Evolutionary conservation across 2,329 filamentous ascomycete species (phyloP).

Genomic region (Colletotrichum plurivorum): DNA sequence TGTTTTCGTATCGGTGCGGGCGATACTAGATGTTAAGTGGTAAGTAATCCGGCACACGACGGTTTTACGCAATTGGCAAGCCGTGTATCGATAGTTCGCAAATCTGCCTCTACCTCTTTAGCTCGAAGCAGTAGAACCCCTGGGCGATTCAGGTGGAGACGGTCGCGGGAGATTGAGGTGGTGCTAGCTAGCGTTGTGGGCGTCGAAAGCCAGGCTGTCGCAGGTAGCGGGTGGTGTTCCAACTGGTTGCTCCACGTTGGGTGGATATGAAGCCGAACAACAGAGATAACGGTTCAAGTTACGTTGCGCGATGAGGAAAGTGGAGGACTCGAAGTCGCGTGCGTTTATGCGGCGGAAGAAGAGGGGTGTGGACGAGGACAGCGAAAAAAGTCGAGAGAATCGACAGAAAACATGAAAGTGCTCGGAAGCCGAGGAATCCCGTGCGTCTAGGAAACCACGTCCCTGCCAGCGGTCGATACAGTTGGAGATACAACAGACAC

Average conservation of each 20-base stretch:
- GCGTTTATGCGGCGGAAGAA: background rate
- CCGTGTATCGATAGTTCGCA: conserved; percentile 34
- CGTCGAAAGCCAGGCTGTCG: conserved; percentile 33
- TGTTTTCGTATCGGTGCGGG: too few species aligned
- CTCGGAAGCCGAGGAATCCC: conserved; percentile 25
- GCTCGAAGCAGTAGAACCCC: background rate
- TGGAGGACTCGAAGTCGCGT: background rate
- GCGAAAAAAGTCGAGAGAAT: conserved; percentile 8
- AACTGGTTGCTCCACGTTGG: conserved; percentile 33
- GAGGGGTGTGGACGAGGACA: background rate
- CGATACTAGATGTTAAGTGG: too few species aligned
- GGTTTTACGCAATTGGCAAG: conserved; percentile 8
- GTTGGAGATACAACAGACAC: background rate
- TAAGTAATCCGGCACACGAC: too few species aligned
- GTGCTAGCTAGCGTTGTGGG: conserved; percentile 33
- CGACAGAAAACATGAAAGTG: conserved; percentile 4
- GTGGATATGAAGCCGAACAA: conserved; percentile 28
- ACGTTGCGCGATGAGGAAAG: conserved; percentile 30
- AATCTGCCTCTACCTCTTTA: conserved; percentile 22
- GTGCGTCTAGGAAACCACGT: background rate
- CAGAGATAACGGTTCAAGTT: conserved; percentile 32
- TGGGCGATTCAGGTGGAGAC: conserved; percentile 32
- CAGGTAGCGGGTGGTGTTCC: conserved; percentile 31
- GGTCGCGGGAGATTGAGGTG: conserved; percentile 38
- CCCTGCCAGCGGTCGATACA: background rate